Base-by-base conservation (phyloP, 179 eudicot genomes). In the Corrigiola litoralis region DNA sequence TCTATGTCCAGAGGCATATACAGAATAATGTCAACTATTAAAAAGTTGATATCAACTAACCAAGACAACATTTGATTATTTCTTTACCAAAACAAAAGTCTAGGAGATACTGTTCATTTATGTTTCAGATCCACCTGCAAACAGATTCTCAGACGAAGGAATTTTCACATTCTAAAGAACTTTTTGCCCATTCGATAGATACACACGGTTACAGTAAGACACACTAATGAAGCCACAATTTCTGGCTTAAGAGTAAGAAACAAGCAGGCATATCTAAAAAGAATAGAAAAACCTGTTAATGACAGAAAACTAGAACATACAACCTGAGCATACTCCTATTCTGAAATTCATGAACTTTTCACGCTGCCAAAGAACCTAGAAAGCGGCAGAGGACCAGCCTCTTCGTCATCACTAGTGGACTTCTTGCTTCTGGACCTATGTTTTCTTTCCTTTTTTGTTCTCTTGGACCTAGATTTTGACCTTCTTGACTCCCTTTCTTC, bases 301-400 rank as follows among this genome's bases (percentile, higher is more conserved):
- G 49, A 70, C 66, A 66, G n/a, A 45, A 41, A 48, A 42, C 41
- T 41, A 58, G 49, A 64, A 60, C 72, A 54, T 68, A 69, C 73
- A 74, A 57, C 44, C 23, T 54, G 61, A 60, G 59, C 48, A 5
- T 34, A 44, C 56, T 58, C 47, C 18, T 37, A 24, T 49, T 16
- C 24, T 48, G 18, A 23, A 54, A 25, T 50, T 58, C 63, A 74
- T 74, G 80, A 92, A 76, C 80, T 79, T 75, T 85, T 92, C 45
- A 74, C 41, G 66, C 67, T 87, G 65, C 96, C 99, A 63, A 94
- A 94, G 72, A 94, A 94, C 80, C 97, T 86, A 24, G 99, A 94
- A 63, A 94, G 96, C 5, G 97, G 97, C 72, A 94, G 75, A 28
- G 97, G 97, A 32, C 95, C 99, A 44, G 69, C 73, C 60, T 82